Percentiles rank a stretch among this genome's conserved stretches.
These are phyloP conservation scores for Pseudocercospora fijiensis DNA, from an alignment of 2,329 filamentous ascomycete genomes.

Conservation along the genomic window DNA sequence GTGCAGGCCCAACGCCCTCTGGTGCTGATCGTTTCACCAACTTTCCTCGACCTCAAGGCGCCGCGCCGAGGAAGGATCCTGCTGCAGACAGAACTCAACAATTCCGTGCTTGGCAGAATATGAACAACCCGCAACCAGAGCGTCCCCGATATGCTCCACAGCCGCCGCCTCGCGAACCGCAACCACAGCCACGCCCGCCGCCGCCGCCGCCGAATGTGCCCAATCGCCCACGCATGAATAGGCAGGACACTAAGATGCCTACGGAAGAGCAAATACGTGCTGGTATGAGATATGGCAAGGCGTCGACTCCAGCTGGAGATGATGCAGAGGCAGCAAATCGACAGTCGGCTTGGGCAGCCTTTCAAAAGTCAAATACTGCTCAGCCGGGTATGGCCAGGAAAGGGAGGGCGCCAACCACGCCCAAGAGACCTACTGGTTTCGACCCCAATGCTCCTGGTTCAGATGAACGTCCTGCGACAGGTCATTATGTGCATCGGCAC, in stretches of 20 bases:
- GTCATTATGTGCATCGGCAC: conserved; percentile 32
- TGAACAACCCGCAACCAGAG: conserved; percentile 42
- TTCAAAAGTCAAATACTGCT: conserved; percentile 26
- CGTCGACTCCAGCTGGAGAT: conserved; percentile 22
- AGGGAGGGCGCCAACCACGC: conserved; percentile 40
- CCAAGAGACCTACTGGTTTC: conserved; percentile 55
- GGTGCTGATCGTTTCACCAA: conserved; percentile 49
- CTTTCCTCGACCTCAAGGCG: conserved; percentile 37
- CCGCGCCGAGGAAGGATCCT: conserved; percentile 39
- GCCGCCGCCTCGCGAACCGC: conserved; percentile 26
- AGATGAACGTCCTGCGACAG: conserved; percentile 57
- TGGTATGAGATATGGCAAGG: conserved; percentile 37
- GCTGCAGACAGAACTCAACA: conserved; percentile 45
- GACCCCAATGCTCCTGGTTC: conserved; percentile 59
- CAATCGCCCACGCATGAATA: conserved; percentile 24
- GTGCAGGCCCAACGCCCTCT: conserved; percentile 32
- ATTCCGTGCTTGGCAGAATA: conserved; percentile 52
- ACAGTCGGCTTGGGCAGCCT: conserved; percentile 40
- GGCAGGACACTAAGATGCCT: conserved; percentile 38
- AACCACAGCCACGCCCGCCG: conserved; percentile 26
- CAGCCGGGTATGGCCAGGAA: conserved; percentile 40
- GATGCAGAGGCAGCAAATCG: conserved; percentile 29
- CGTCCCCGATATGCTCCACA: conserved; percentile 27
- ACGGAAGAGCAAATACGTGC: conserved; percentile 40
- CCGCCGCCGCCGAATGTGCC: conserved; percentile 17